phyloP scores from a whole-genome alignment of 768 basidiomycete species.

The Phanerochaete sordida region DNA sequence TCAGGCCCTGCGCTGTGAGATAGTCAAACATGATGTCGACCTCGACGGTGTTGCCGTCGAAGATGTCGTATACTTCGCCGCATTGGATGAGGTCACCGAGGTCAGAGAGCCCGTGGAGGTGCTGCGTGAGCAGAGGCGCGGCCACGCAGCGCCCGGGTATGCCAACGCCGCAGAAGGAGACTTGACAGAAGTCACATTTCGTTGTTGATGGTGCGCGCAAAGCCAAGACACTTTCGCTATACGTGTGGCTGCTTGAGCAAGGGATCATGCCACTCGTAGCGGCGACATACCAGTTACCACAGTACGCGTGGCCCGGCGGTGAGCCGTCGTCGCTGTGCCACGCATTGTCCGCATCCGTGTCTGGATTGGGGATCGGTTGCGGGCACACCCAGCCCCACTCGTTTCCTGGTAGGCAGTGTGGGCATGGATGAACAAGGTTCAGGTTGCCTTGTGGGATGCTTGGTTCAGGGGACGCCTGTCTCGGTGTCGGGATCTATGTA shows the following conservation, averaged over 20 bases:
- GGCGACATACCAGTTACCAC: slow-evolving; percentile 72
- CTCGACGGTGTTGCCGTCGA: slow-evolving; percentile 73
- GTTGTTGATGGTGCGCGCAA: slow-evolving; percentile 72
- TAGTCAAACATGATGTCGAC: slow-evolving; percentile 86
- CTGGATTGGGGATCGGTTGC: slow-evolving; percentile 74
- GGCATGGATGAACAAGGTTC: slow-evolving; percentile 75
- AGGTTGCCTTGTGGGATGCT: slow-evolving; percentile 57
- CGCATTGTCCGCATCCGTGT: slow-evolving; percentile 61
- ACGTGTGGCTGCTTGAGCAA: not conserved
- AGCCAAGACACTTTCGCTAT: slow-evolving; percentile 73
- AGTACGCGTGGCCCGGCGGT: slow-evolving; percentile 77
- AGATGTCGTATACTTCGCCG: slow-evolving; percentile 73
- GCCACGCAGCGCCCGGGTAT: slow-evolving; percentile 74
- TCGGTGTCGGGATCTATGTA: slow-evolving; percentile 66
- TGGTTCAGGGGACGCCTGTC: slow-evolving; percentile 75
- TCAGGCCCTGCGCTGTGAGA: slow-evolving; percentile 55
- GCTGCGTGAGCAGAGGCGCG: slow-evolving; percentile 49
- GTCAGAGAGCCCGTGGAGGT: slow-evolving; percentile 66
- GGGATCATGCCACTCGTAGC: not conserved
- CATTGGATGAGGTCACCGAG: slow-evolving; percentile 77
- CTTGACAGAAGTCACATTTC: slow-evolving; percentile 79
- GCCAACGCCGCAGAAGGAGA: slow-evolving; percentile 79
- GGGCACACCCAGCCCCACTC: slow-evolving; percentile 78
- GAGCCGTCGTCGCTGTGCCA: slow-evolving; percentile 76
- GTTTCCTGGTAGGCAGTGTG: slow-evolving; percentile 70